A percentile compares a stretch with the other conserved stretches of the same genome.
phyloP scores from a whole-genome alignment of 257 asterid species.

The Pogostemon cablin region DNA sequence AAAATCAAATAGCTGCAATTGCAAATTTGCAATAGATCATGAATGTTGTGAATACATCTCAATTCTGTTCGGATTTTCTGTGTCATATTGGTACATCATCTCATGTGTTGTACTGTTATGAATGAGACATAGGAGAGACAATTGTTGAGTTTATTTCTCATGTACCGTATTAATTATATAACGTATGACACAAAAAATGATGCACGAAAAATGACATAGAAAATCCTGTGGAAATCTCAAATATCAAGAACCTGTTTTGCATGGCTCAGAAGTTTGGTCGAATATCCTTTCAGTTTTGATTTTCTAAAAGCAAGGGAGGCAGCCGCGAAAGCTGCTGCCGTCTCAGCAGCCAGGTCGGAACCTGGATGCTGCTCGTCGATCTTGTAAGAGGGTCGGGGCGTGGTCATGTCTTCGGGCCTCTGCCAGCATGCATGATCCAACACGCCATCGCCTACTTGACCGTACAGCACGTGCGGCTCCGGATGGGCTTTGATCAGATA shows the following conservation, averaged over 20 bases:
- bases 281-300: slow-evolving; percentile 16
- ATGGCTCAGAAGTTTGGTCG: slow-evolving; percentile 48
- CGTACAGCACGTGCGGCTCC: slow-evolving; percentile 52
- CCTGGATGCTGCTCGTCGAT: slow-evolving; percentile 62
- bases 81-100: no score
- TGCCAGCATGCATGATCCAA: slow-evolving; percentile 72
- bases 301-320: slow-evolving; percentile 50
- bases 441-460: slow-evolving; percentile 64
- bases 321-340: slow-evolving; percentile 70
- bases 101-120: no score
- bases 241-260: slow-evolving; percentile 46
- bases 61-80: no score
- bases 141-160: no score
- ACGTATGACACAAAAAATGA: no score
- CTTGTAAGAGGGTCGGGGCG: slow-evolving; percentile 43
- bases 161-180: no score
- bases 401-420: slow-evolving; percentile 79
- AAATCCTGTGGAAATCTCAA: no score
- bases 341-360: slow-evolving; percentile 69
- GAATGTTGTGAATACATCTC: no score
- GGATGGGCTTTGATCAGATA: slow-evolving; percentile 72
- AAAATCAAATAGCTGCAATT: slow-evolving; percentile 56
- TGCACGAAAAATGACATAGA: no score
- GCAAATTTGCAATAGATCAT: not conserved
- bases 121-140: no score